phyloP scores from a whole-genome alignment of 192 early-diverging fungal genomes.

The Entomortierella chlamydospora region DNA sequence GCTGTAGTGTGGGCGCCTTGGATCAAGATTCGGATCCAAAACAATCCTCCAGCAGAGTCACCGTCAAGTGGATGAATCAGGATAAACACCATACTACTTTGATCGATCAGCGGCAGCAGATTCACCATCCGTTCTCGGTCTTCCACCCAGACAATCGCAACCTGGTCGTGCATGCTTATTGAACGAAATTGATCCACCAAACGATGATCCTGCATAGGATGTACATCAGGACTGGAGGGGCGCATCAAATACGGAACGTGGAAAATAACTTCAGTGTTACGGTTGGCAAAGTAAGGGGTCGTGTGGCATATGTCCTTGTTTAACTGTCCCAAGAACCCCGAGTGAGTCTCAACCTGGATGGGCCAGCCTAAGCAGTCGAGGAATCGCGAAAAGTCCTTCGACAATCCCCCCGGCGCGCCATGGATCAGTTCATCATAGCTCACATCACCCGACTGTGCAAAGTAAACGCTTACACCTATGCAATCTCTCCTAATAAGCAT shows the following conservation, averaged over 20 bases:
- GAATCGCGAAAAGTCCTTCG: slow-evolving; percentile 75
- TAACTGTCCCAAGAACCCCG: slow-evolving; percentile 73
- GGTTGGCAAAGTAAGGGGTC: slow-evolving; percentile 77
- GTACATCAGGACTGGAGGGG: slow-evolving; percentile 5
- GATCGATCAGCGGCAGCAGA: slow-evolving; percentile 44
- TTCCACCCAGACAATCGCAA: slow-evolving; percentile 81
- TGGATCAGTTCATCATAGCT: slow-evolving; percentile 65
- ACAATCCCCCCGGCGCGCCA: slow-evolving; percentile 50
- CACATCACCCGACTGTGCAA: slow-evolving; percentile 65
- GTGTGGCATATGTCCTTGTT: slow-evolving; percentile 63
- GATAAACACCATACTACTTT: slow-evolving; percentile 68
- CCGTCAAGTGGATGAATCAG: slow-evolving; percentile 76
- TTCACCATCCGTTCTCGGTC: slow-evolving; percentile 62
- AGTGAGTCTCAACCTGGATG: slow-evolving; percentile 68
- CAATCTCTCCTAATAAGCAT: slow-evolving; percentile 72
- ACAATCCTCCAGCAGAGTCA: slow-evolving; percentile 67
- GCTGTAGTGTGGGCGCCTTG: slow-evolving; percentile 41
- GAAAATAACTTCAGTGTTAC: slow-evolving; percentile 76
- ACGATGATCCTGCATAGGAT: slow-evolving; percentile 51
- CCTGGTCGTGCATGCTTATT: slow-evolving; percentile 67
- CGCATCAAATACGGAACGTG: slow-evolving; percentile 75
- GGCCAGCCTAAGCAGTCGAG: slow-evolving; percentile 80
- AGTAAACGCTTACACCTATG: slow-evolving; percentile 73
- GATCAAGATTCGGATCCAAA: slow-evolving; percentile 72
- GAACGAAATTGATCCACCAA: slow-evolving; percentile 56